Percentiles rank a stretch among this genome's conserved stretches.
Conservation (phyloP, 257 asterid genomes). For the Verbascum thapsus region DNA sequence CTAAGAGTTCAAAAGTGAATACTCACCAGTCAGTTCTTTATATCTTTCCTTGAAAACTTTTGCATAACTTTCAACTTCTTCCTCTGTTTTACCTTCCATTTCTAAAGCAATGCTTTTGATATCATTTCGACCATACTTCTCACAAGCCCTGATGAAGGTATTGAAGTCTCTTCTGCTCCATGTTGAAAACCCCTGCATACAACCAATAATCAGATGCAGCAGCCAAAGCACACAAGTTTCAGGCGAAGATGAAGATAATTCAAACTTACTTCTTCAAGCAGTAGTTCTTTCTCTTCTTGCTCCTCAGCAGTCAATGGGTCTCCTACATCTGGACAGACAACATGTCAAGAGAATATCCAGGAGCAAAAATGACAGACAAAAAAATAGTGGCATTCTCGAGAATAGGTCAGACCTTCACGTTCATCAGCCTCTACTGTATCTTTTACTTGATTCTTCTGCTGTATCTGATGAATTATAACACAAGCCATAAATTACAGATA, state of each 20-base stretch:
- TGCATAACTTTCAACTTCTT: conserved; percentile 94
- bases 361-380: conserved; percentile 10
- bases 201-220: conserved; percentile 27
- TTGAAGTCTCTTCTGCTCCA: conserved; percentile 99
- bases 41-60: conserved; percentile 89
- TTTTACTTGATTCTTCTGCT: conserved; percentile 86
- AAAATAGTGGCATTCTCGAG: not conserved
- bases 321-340: conserved; percentile 64
- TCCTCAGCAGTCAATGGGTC: conserved; percentile 97
- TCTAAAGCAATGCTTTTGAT: conserved; percentile 80
- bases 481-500: conserved; percentile 26
- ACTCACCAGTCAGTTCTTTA: conserved; percentile 85
- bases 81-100: conserved; percentile 96
- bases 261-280: conserved; percentile 75
- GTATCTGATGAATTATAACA: conserved; percentile 54
- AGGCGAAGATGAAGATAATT: conserved; percentile 17
- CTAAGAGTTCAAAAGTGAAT: not conserved
- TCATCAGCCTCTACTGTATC: conserved; percentile 94
- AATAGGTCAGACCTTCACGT: conserved; percentile 66
- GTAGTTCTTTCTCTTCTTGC: conserved; percentile 89
- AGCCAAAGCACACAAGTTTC: conserved; percentile 12
- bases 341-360: conserved; percentile 29
- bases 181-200: conserved; percentile 83
- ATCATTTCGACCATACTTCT: conserved; percentile 91
- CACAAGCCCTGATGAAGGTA: conserved; percentile 94